Base-by-base conservation (phyloP, 129 eudicot species). In the Artemisia annua region DNA sequence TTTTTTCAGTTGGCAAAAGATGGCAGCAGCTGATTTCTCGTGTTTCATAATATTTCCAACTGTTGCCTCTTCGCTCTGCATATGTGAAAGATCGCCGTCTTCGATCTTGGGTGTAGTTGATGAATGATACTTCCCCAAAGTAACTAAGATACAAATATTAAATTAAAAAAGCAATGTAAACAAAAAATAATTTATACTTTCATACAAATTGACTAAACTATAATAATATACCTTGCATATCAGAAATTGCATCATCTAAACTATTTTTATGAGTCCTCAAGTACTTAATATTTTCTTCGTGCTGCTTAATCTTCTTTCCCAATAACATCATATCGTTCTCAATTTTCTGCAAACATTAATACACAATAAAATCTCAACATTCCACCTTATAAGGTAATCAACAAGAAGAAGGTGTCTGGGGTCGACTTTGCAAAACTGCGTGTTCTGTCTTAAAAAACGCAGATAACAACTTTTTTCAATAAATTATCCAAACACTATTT, bases 271-370 rank as follows among this genome's bases (percentile, higher is more conserved):
- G 70, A 49, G 32, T 79, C 69, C 17, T 86, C 60, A 88, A 80
- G 73, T 32, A 85, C n/a, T 81, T 82, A 52, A 88, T 59, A 76
- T 86, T 86, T 26, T 86, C 95, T 81, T 91, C 95, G 53, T 88
- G 89, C 28, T 84, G 85, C 72, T 94, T 94, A 15, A 90, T 79
- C 77, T 80, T 83, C 35, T 63, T 80, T 80, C 97, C 99, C n/a
- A 83, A 43, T 67, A 73, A 80, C 35, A 81, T 73, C 65, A 90
- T 71, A 56, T 90, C 99, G 16, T 88, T 87, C 58, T 94, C 86
- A 67, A 86, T 77, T 77, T 86, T 88, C 99, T 94, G 86, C 77
- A 83, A 79, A 50, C 13, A 46, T 68, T 39, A 72, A 66, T 7
- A 28, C 67, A 44, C 59, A 50, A 17, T 30, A 67, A 44, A 70